A percentile compares a stretch with the other conserved stretches of the same genome.
Evolutionary conservation across 495 filamentous ascomycete genomes (phyloP).

Genomic region (Podospora appendiculata): DNA sequence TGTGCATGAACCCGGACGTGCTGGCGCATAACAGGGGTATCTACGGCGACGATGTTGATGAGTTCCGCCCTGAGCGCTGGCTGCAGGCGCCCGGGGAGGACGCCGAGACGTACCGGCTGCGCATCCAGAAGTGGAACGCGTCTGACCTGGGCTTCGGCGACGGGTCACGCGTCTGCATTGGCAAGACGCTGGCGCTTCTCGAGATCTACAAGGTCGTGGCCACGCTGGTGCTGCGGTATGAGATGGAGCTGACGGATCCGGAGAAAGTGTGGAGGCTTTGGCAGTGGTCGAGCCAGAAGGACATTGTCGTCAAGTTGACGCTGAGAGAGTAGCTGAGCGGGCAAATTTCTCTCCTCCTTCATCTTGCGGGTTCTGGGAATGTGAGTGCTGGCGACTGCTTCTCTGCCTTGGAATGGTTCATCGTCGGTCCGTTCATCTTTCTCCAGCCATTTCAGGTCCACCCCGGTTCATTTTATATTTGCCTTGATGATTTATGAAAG

Average conservation of each 20-base stretch:
- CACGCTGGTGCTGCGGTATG: conserved; percentile 46
- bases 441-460: no score
- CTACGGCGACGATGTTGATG: conserved; percentile 41
- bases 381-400: no score
- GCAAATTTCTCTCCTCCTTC: no score
- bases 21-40: conserved; percentile 28
- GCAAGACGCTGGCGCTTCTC: conserved; percentile 52
- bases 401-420: no score
- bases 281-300: conserved; percentile 10
- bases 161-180: conserved; percentile 54
- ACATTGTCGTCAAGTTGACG: conserved; percentile 4
- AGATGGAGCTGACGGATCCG: conserved; percentile 20
- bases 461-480: no score
- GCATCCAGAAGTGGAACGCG: conserved; percentile 12
- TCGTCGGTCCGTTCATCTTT: no score
- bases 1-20: conserved; percentile 24
- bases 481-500: no score
- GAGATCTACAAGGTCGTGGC: conserved; percentile 62
- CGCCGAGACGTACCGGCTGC: conserved; percentile 6
- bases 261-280: conserved; percentile 9
- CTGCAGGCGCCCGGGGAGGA: conserved; percentile 23
- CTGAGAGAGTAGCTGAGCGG: neutral
- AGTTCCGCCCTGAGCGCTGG: conserved; percentile 45
- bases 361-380: no score
- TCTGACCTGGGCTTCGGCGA: conserved; percentile 46